phyloP scores from a whole-genome alignment of 805 yeast species.

The Candida ipomoeae region DNA sequence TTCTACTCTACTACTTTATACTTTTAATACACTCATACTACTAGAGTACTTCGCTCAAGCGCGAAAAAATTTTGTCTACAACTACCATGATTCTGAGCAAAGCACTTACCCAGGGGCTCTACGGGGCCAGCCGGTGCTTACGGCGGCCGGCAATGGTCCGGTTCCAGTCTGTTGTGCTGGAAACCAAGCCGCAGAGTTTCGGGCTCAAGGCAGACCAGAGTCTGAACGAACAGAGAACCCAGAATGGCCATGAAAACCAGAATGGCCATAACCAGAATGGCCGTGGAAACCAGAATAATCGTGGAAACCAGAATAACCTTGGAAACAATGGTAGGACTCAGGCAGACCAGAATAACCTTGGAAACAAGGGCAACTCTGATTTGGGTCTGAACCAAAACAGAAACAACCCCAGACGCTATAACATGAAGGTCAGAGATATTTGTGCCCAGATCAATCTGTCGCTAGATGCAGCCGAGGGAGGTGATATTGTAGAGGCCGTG shows the following conservation, averaged over 20 bases:
- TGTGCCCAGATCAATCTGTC: conserved; percentile 28
- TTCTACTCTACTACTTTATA: too few species aligned
- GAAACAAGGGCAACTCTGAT: too few species aligned
- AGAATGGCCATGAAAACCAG: too few species aligned
- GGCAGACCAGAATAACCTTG: too few species aligned
- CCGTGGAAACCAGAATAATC: background rate
- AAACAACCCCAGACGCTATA: background rate
- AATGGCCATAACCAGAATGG: background rate
- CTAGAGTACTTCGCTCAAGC: background rate
- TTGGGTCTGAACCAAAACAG: too few species aligned
- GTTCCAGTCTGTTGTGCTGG: conserved; percentile 6
- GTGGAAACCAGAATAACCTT: too few species aligned
- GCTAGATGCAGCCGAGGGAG: conserved; percentile 15
- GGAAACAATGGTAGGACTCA: too few species aligned
- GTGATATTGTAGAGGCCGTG: conserved; percentile 26
- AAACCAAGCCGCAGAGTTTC: background rate
- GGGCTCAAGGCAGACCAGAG: background rate
- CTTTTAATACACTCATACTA: too few species aligned
- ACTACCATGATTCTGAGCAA: conserved; percentile 13
- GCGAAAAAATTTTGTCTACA: conserved; percentile 5
- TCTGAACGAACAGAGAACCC: background rate
- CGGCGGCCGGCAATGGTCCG: conserved; percentile 9
- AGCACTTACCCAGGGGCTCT: conserved; percentile 10
- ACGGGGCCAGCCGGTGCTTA: conserved; percentile 6
- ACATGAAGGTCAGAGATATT: conserved; percentile 33